Percentiles rank a stretch among this genome's conserved stretches.
Evolutionary conservation across 768 basidiomycete species (phyloP).

Genomic region (Crassisporium funariophilum): DNA sequence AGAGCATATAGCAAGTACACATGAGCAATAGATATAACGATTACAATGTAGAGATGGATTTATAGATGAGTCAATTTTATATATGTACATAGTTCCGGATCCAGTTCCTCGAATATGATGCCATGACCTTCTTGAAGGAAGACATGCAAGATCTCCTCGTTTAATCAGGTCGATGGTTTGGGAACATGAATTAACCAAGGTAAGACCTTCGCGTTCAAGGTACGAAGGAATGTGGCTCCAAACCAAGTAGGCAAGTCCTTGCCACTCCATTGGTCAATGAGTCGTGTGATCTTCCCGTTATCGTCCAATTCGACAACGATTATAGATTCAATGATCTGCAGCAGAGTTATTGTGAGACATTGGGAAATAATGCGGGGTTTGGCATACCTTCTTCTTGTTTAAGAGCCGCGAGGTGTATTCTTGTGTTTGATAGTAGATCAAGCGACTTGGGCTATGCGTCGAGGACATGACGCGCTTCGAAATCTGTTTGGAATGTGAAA

Average conservation of each 20-base stretch:
- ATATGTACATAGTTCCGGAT: no score
- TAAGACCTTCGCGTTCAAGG: slow-evolving; percentile 48
- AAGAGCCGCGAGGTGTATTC: slow-evolving; percentile 59
- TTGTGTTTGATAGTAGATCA: slow-evolving; percentile 61
- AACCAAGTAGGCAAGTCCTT: slow-evolving; percentile 51
- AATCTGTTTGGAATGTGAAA: slow-evolving; percentile 51
- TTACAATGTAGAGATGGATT: no score
- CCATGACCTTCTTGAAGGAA: no score
- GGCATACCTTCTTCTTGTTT: slow-evolving; percentile 51
- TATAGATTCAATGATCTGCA: slow-evolving; percentile 59
- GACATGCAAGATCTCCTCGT: no score
- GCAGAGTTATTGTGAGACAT: not conserved
- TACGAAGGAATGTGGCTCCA: slow-evolving; percentile 49
- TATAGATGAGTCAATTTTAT: no score
- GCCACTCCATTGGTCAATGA: slow-evolving; percentile 65
- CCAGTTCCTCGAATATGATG: no score
- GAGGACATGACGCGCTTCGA: slow-evolving; percentile 61
- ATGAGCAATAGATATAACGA: no score
- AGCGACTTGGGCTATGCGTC: slow-evolving; percentile 56
- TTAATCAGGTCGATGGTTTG: slow-evolving; percentile 24
- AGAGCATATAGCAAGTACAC: no score
- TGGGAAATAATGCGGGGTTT: not conserved
- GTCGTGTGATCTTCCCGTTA: slow-evolving; percentile 56
- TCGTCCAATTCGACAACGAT: slow-evolving; percentile 67
- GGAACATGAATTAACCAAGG: slow-evolving; percentile 59